Evolutionary conservation across 2,329 filamentous ascomycete genomes (phyloP), one percentile per base, ranked within the genome.

Genomic region (Aspergillus sclerotialis): DNA sequence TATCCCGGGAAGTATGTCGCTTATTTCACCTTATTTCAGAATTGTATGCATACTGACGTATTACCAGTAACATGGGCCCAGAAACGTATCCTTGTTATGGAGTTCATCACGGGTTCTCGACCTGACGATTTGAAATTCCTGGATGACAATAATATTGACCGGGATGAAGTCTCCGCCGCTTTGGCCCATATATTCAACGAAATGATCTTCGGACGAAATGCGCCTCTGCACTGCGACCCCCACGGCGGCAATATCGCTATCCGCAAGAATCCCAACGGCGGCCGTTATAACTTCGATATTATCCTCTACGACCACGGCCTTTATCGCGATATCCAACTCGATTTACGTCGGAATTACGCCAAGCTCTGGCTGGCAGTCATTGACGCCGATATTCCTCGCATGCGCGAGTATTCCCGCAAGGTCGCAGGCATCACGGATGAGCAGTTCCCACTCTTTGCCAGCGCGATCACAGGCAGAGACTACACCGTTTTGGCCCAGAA

Each of bases 361-460:
- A 94, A 95, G 62, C 83, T 98, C 58, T 98, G 92, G 92, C 78
- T 98, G 8, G 89, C 92, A 4, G 86, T 98, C 15, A 83, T 98
- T 33, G 86, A 96, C 48, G 83, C 84, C 0, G 86, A 98, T 53
- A 82, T 94, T 64, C 64, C 72, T 3, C 71, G 73, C 13, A 98
- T 98, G 92, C 82, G 87, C 46, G 79, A 81, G 50, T 94, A 94
- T 58, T 83, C 90, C 2, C 76, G 82, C 48, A 84, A 94, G 53
- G 87, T 96, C 3, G 92, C 90, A 2, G 87, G 87, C 9, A 81
- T 98, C 40, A 82, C 73, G 4, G 88, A 94, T 42, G 80, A 88
- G 46, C 84, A 94, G 52, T 98, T 98, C 53, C 88, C 88, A 1
- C 75, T 98, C 13, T 98, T 98, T 58, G 92, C 90, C 1, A 92